phyloP scores from a whole-genome alignment of 1,284 basidiomycete species.

The Apiotrichum akiyoshidainum region DNA sequence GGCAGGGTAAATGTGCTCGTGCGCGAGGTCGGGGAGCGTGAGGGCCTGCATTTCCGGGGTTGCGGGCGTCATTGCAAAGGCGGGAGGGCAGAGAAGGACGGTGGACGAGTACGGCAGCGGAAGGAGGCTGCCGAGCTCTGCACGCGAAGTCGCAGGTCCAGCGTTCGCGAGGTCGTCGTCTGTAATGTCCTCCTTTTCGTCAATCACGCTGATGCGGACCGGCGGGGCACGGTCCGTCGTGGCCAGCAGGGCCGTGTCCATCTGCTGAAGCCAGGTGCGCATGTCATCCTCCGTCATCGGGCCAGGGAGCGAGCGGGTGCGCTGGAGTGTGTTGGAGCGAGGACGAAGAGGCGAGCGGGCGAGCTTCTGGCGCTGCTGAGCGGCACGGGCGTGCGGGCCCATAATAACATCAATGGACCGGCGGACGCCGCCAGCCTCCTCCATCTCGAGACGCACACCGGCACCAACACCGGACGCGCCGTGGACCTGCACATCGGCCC shows the following conservation, averaged over 20 bases:
- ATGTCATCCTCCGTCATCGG: constrained; percentile 36
- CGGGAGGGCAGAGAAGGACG: constrained; percentile 8
- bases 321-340: constrained; percentile 14
- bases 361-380: constrained; percentile 1
- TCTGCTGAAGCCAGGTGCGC: constrained; percentile 31
- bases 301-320: constrained; percentile 34
- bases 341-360: background rate
- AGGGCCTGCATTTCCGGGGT: background rate
- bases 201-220: background rate
- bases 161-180: constrained; percentile 1
- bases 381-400: constrained; percentile 17
- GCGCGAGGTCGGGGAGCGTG: constrained; percentile 11
- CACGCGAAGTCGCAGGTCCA: constrained; percentile 1
- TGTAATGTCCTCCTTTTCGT: background rate
- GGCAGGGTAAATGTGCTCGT: constrained; percentile 9
- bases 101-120: constrained; percentile 8
- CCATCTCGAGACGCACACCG: constrained; percentile 8
- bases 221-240: background rate
- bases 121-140: constrained; percentile 1
- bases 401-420: constrained; percentile 13
- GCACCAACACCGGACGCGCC: constrained; percentile 9
- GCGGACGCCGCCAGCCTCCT: constrained; percentile 5
- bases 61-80: background rate
- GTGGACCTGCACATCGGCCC: constrained; percentile 11
- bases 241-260: constrained; percentile 21